A percentile compares a stretch with the other conserved stretches of the same genome.
Conservation (phyloP, 2,329 filamentous ascomycete species). For the Tolypocladium tropicale region DNA sequence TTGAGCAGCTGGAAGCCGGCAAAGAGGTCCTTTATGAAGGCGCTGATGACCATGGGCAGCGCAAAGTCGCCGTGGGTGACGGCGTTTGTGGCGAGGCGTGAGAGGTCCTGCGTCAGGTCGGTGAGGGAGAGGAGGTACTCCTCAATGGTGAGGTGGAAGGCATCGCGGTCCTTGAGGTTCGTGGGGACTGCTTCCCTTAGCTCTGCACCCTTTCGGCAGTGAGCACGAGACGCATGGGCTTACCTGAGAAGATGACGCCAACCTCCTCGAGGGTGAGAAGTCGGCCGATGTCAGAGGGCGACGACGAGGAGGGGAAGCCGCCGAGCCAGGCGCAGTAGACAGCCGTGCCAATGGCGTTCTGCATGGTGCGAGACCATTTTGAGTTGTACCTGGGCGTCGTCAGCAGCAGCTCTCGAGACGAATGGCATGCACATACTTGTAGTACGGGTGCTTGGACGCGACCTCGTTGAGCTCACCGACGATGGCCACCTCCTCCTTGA, state of each 20-base stretch:
- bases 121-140: slow-evolving; percentile 90
- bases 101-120: slow-evolving; percentile 78
- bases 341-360: slow-evolving; percentile 58
- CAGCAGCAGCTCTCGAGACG: neutral
- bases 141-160: slow-evolving; percentile 93
- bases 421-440: slow-evolving; percentile 53
- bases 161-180: slow-evolving; percentile 80
- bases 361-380: slow-evolving; percentile 75
- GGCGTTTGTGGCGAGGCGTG: slow-evolving; percentile 84
- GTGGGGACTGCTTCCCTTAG: slow-evolving; percentile 57
- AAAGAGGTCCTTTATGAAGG: slow-evolving; percentile 90
- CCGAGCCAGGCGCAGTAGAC: slow-evolving; percentile 66
- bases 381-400: slow-evolving; percentile 54
- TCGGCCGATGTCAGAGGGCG: slow-evolving; percentile 46
- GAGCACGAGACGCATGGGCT: neutral
- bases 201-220: neutral
- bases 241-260: slow-evolving; percentile 61
- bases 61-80: slow-evolving; percentile 80
- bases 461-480: slow-evolving; percentile 60
- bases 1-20: slow-evolving; percentile 96
- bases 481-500: slow-evolving; percentile 62
- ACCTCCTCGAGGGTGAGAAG: slow-evolving; percentile 85
- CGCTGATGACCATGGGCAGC: slow-evolving; percentile 76
- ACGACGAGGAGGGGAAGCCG: slow-evolving; percentile 45
- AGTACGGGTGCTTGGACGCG: slow-evolving; percentile 85